phyloP scores from a whole-genome alignment of 2,329 filamentous ascomycete genomes.

The Neospermospora avenae region DNA sequence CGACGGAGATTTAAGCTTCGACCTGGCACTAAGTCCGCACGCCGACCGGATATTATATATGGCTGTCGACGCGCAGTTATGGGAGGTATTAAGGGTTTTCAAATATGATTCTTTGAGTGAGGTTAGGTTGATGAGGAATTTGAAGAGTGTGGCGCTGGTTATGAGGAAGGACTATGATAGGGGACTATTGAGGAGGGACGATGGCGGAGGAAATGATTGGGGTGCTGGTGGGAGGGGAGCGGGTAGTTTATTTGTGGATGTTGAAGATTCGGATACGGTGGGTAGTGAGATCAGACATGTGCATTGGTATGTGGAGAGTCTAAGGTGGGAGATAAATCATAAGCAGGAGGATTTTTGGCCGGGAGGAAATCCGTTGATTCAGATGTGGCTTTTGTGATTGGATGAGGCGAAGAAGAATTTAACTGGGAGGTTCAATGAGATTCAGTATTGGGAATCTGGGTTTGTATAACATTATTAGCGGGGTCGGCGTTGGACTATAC shows the following conservation, averaged over 20 bases:
- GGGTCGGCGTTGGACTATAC: neutral
- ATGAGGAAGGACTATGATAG: constrained; percentile 21
- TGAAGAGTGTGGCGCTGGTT: constrained; percentile 28
- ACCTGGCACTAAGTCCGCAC: constrained; percentile 24
- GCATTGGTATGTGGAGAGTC: constrained; percentile 23
- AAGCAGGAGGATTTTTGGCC: constrained; percentile 14
- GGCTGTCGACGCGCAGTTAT: constrained; percentile 28
- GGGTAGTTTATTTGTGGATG: constrained; percentile 12
- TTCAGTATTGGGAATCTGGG: neutral
- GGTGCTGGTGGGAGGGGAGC: constrained; percentile 10
- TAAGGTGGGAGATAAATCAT: constrained; percentile 24
- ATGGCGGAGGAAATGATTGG: constrained; percentile 5
- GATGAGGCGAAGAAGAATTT: neutral
- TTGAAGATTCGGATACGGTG: constrained; percentile 16
- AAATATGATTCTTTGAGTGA: constrained; percentile 25
- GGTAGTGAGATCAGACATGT: constrained; percentile 23
- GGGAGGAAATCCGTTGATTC: constrained; percentile 20
- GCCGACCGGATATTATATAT: constrained; percentile 22
- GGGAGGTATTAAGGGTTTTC: constrained; percentile 31
- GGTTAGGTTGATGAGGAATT: constrained; percentile 22
- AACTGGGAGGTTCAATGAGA: neutral
- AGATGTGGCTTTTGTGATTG: constrained; percentile 29
- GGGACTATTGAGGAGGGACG: constrained; percentile 7
- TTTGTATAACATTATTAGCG: neutral
- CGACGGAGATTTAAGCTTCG: constrained; percentile 28